These are phyloP conservation scores for Extremus antarcticus DNA, from an alignment of 495 filamentous ascomycete genomes.

Conservation along the genomic window DNA sequence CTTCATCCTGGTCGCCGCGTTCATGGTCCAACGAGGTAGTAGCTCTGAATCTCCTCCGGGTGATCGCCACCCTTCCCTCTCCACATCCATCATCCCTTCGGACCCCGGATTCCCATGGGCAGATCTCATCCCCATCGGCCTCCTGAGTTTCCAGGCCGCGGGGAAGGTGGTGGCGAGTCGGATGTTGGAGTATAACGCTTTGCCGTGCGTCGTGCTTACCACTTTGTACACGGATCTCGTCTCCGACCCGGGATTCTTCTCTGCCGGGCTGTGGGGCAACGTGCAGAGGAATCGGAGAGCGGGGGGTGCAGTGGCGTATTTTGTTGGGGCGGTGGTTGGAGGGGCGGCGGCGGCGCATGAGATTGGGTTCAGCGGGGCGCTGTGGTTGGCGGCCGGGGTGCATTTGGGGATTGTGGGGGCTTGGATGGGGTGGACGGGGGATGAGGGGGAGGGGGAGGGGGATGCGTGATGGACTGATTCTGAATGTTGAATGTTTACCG, in stretches of 20 bases:
- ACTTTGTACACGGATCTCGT: background rate
- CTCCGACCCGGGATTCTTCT: background rate
- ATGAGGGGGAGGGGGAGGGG: background rate
- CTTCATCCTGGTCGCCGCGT: background rate
- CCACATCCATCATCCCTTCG: background rate
- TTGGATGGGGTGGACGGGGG: background rate
- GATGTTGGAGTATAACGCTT: background rate
- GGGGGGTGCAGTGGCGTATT: background rate
- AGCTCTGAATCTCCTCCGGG: background rate
- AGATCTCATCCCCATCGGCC: conserved; percentile 2
- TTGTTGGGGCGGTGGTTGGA: conserved; percentile 1
- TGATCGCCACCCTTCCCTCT: background rate
- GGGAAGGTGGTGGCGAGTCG: conserved; percentile 1
- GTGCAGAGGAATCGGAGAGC: background rate
- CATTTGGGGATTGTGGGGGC: background rate
- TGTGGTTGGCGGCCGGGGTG: background rate
- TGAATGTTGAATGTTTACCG: no score
- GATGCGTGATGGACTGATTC: background rate
- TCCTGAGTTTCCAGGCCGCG: background rate
- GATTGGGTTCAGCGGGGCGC: background rate
- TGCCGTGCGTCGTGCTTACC: conserved; percentile 1
- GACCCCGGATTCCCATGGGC: background rate
- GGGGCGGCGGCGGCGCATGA: background rate
- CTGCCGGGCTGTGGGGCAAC: background rate
- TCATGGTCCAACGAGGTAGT: background rate